Conservation (phyloP, 2,329 filamentous ascomycete species). For the Monilinia laxa region DNA sequence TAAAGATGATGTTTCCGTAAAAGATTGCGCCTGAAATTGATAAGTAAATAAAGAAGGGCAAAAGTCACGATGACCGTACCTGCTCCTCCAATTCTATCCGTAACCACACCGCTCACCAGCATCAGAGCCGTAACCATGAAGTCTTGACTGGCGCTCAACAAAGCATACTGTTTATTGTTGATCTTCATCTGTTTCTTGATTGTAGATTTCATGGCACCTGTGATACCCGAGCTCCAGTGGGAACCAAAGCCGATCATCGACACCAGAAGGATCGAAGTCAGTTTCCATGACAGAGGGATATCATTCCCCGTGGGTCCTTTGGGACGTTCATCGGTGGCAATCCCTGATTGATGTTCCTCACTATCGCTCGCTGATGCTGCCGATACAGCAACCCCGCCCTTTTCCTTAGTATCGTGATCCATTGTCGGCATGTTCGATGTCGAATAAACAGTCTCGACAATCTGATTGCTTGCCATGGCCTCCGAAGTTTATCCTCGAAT, state of each 20-base stretch:
- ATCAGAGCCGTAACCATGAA: constrained; percentile 61
- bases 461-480: constrained; percentile 3
- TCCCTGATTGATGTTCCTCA: neutral
- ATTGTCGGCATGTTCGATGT: neutral
- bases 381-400: constrained; percentile 4
- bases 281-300: constrained; percentile 37
- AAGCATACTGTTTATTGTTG: constrained; percentile 58
- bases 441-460: neutral
- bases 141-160: constrained; percentile 59
- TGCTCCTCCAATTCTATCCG: constrained; percentile 59
- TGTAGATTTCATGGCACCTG: constrained; percentile 60
- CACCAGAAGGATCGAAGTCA: constrained; percentile 51
- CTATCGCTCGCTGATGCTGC: constrained; percentile 9
- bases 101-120: constrained; percentile 54
- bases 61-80: constrained; percentile 39
- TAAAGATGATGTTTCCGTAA: constrained; percentile 61
- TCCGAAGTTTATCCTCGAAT: neutral
- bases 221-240: constrained; percentile 60
- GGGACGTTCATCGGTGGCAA: neutral
- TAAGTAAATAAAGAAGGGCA: neutral
- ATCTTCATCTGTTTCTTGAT: constrained; percentile 61
- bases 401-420: neutral
- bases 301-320: neutral
- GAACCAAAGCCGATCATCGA: constrained; percentile 59
- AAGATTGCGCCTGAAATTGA: constrained; percentile 46